Evolutionary conservation across 192 early-diverging fungal genomes (phyloP), one percentile per base, ranked within the genome.

Genomic region (Linnemannia elongata): DNA sequence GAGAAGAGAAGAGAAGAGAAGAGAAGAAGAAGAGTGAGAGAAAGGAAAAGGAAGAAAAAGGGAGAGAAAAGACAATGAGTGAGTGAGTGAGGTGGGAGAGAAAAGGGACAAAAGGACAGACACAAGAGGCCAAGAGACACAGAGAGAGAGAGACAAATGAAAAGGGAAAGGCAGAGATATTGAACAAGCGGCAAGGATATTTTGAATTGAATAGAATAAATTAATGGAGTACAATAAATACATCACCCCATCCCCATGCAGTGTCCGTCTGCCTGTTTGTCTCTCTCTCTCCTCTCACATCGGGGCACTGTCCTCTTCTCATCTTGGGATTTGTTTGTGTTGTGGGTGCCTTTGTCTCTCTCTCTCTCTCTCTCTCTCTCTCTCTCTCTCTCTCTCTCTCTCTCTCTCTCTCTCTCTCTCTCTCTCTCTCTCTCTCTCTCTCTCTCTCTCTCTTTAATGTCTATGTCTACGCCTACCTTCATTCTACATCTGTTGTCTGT

Each of bases 31-130:
- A 60, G 12, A 36, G 17, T 36, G 57, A 12, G 52, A 57, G 12
- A n/a, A 79, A n/a, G 6, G 39, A n/a, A n/a, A n/a, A n/a, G n/a
- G n/a, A n/a, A 72, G 71, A 55, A 41, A n/a, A 45, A 63, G 47
- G 27, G 17, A 41, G 52, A 39, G 20, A n/a, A 30, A 75, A 47
- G 30, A 27, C 15, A n/a, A 63, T 17, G 9, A 63, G 22, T 27
- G 60, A 39, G 38, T 24, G 55, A 52, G n/a, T 18, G 42, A 12
- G 57, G 42, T 36, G 39, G 20, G 60, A 39, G 45, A 69, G 57
- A 55, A 75, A 38, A 57, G 74, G 33, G 55, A 17, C n/a, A 18
- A 38, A 33, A 22, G 17, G 54, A 55, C 18, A 49, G 18, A 36
- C 0, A 13, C 33, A 75, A n/a, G n/a, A n/a, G n/a, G n/a, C n/a